Percentiles rank a stretch among this genome's conserved stretches.
These are phyloP conservation scores for Closterium sp. DNA, from an alignment of 139 green algal species.

Conservation along the genomic window DNA sequence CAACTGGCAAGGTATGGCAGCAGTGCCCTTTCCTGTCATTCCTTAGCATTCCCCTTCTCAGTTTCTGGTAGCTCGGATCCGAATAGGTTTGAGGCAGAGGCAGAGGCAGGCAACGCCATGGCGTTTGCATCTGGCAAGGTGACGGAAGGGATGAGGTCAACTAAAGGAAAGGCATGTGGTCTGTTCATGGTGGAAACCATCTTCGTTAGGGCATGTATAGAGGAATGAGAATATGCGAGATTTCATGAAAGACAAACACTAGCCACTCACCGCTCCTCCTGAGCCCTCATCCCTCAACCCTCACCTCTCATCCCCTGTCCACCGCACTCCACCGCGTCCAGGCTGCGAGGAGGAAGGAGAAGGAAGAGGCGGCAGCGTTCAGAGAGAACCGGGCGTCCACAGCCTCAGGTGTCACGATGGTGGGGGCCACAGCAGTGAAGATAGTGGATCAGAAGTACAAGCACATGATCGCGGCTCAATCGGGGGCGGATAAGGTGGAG, in stretches of 20 bases:
- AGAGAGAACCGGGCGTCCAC: constrained; percentile 9
- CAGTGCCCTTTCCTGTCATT: neutral
- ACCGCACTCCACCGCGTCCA: neutral
- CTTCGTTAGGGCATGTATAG: no score
- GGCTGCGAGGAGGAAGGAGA: constrained; percentile 47
- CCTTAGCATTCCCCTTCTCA: neutral
- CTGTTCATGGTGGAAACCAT: no score
- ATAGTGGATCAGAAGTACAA: constrained; percentile 46
- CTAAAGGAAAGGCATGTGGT: no score
- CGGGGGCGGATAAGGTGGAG: constrained; percentile 27
- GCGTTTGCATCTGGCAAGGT: constrained; percentile 58
- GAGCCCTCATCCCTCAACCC: neutral
- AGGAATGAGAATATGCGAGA: no score
- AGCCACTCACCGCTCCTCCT: no score
- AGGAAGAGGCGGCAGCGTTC: constrained; percentile 49
- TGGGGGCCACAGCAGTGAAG: constrained; percentile 14
- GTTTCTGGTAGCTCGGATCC: constrained; percentile 64
- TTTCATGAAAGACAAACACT: no score
- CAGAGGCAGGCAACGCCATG: constrained; percentile 75
- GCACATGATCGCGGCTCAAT: constrained; percentile 36
- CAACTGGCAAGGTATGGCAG: constrained; percentile 64
- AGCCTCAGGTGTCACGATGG: neutral
- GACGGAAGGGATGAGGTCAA: neutral
- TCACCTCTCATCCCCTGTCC: neutral
- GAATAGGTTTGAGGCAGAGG: constrained; percentile 64